Evolutionary conservation across 176 grass and related monocot genomes (phyloP), one percentile per base, ranked within the genome.

Genomic region (Zizania latifolia): DNA sequence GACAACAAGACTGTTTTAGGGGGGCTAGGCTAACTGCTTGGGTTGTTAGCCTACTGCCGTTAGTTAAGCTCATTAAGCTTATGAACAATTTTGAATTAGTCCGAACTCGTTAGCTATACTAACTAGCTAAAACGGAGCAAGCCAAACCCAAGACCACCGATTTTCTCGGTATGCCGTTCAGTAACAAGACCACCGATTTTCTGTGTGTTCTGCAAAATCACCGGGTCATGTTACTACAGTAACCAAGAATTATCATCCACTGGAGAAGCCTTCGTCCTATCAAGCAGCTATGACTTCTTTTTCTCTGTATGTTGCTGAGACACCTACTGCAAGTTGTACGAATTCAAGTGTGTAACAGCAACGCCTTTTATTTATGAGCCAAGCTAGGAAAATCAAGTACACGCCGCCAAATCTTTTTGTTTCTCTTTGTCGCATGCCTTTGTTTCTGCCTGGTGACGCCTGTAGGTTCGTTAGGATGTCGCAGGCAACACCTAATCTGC

Each of bases 391-490:
- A 57, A 76, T 45, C 15, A 68, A 53, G 24, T 32, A 29, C 60
- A 1, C 33, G 65, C 60, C 38, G 59, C 61, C 39, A 68, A 67
- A 57, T 48, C 6, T 24, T 7, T 77, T 51, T 28, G 28, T 5
- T 36, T 19, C 46, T 57, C 28, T 46, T 17, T 55, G 17, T 65
- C 11, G 19, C 33, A 33, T 61, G 54, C 7, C 7, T 10, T 43
- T 7, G 6, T 13, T 43, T 33, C 21, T 27, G 12, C 26, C 8
- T 50, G 62, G 66, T 5, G n/a, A n/a, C 72, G 34, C 15, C 53
- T 1, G 40, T 0, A 38, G 68, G 75, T 75, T 61, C 34, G 69
- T 79, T 79, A 60, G 29, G 61, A 23, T 45, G 86, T 74, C 75
- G 44, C 62, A 8, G 14, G 10, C 40, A 43, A 5, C 74, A 83